Evolutionary conservation across 768 basidiomycete genomes (phyloP).

Genomic region (Kondoa subrosea): DNA sequence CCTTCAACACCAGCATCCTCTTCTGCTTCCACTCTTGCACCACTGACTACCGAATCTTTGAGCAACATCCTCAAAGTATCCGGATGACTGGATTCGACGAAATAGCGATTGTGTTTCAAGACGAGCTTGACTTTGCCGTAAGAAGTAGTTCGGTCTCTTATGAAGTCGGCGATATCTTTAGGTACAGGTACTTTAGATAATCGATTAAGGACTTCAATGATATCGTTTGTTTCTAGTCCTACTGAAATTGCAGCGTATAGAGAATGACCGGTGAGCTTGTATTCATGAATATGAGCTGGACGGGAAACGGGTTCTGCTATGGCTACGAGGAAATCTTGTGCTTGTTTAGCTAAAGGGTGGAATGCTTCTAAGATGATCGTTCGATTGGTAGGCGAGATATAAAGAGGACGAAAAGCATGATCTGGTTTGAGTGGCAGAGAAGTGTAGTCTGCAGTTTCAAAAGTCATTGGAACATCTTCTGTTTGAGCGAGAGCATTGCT

Average conservation of each 20-base stretch:
- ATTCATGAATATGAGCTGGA: constrained; percentile 96
- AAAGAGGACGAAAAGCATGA: constrained; percentile 78
- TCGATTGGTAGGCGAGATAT: constrained; percentile 66
- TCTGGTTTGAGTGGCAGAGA: constrained; percentile 75
- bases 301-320: constrained; percentile 98
- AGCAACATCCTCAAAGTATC: constrained; percentile 76
- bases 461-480: neutral
- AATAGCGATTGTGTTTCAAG: constrained; percentile 93
- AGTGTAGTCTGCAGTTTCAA: constrained; percentile 45
- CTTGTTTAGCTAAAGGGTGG: constrained; percentile 91
- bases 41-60: constrained; percentile 68
- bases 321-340: constrained; percentile 93
- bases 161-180: constrained; percentile 63
- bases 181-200: constrained; percentile 59
- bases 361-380: constrained; percentile 95
- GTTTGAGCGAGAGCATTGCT: neutral
- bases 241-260: constrained; percentile 97
- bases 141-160: constrained; percentile 80
- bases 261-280: constrained; percentile 94
- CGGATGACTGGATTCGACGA: constrained; percentile 85
- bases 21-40: constrained; percentile 47
- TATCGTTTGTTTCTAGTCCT: constrained; percentile 90
- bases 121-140: constrained; percentile 98
- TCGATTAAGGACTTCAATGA: constrained; percentile 63
- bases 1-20: constrained; percentile 16